Evolutionary conservation across 108 stramenopile species (phyloP).

Genomic region (Mayamaea pseudoterrestris): DNA sequence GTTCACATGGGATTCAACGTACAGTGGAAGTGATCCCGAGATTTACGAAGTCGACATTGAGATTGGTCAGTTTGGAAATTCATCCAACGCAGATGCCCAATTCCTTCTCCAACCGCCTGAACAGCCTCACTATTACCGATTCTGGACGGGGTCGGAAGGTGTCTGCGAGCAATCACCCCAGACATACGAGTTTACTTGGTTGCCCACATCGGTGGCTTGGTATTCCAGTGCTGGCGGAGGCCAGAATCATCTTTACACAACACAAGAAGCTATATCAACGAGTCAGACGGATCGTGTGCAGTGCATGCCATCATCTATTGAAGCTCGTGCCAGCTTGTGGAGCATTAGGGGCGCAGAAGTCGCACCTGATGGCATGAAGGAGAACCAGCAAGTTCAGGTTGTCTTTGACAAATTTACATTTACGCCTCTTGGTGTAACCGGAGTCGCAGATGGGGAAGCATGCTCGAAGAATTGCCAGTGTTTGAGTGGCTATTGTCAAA

Average conservation of each 20-base stretch:
- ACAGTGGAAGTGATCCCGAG: conserved; percentile 3
- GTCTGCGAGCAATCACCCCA: background rate
- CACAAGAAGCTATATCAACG: background rate
- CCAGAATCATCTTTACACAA: conserved; percentile 2
- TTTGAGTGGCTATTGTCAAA: no score
- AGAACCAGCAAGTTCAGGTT: background rate
- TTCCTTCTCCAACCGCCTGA: background rate
- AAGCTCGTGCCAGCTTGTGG: conserved; percentile 12
- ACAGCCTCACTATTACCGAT: background rate
- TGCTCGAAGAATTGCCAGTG: conserved; percentile 5
- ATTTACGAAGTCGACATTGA: conserved; percentile 12
- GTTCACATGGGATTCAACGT: conserved; percentile 11
- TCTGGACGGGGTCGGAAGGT: background rate
- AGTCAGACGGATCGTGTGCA: conserved; percentile 1
- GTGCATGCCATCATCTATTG: conserved; percentile 4
- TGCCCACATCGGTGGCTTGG: conserved; percentile 4
- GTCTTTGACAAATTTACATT: background rate
- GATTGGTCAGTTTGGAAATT: conserved; percentile 1
- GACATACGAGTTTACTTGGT: conserved; percentile 4
- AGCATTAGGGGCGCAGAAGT: conserved; percentile 13
- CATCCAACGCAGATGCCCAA: background rate
- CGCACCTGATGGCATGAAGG: background rate
- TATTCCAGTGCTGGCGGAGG: no score
- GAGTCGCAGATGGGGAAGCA: background rate
- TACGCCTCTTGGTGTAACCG: background rate